Percentiles rank a stretch among this genome's conserved stretches.
Conservation (phyloP, 306 rosid genomes). For the Hylodesmum podocarpum region DNA sequence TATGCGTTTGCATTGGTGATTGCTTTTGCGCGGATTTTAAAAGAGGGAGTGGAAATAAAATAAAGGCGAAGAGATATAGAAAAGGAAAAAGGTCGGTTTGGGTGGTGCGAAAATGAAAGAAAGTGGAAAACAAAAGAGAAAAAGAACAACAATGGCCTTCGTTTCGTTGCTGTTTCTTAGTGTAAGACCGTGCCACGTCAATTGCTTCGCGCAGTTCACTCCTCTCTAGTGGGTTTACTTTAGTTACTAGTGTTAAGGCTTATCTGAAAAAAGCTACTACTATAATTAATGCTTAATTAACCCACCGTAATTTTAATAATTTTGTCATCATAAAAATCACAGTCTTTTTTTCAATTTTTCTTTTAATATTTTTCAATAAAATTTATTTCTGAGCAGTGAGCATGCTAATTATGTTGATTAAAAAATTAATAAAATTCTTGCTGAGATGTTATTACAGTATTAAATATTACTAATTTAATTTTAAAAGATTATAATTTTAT, state of each 20-base stretch:
- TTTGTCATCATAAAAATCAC: neutral
- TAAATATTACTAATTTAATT: no score
- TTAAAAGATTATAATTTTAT: no score
- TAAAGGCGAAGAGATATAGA: neutral
- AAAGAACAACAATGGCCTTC: neutral
- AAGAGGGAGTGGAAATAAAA: neutral
- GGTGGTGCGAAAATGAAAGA: conserved; percentile 40
- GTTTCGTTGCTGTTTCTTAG: neutral
- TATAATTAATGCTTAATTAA: neutral
- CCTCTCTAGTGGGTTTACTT: neutral
- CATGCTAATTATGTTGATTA: no score
- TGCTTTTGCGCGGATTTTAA: conserved; percentile 19
- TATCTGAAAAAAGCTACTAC: neutral
- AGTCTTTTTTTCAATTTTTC: neutral
- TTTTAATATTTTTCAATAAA: no score
- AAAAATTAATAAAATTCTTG: no score
- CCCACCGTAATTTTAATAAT: neutral
- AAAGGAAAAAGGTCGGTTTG: conserved; percentile 30
- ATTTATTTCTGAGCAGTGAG: no score
- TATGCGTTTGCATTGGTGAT: conserved; percentile 26
- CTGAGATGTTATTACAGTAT: neutral
- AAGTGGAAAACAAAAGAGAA: neutral
- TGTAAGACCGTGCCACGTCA: conserved; percentile 26
- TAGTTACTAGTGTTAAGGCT: neutral
- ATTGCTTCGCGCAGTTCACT: neutral